phyloP scores from a whole-genome alignment of 768 basidiomycete genomes.

The Lactarius indigo region DNA sequence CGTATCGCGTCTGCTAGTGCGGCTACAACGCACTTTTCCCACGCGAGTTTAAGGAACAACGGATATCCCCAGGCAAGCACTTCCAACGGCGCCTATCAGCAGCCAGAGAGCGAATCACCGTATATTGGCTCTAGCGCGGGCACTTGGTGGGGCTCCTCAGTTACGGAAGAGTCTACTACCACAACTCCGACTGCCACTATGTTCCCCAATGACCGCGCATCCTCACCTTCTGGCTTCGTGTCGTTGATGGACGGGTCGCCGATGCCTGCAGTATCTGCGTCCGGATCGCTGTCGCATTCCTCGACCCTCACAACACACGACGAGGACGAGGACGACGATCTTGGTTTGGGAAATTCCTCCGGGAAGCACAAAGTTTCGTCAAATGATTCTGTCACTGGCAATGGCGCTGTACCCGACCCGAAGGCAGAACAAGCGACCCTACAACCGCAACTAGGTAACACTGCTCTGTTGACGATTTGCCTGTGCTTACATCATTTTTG shows the following conservation, averaged over 20 bases:
- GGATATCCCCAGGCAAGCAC: slow-evolving; percentile 24
- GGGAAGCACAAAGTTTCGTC: slow-evolving; percentile 36
- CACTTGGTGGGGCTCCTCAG: slow-evolving; percentile 62
- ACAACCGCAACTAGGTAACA: slow-evolving; percentile 35
- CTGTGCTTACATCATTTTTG: neutral
- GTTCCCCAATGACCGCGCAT: slow-evolving; percentile 49
- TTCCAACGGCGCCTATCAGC: slow-evolving; percentile 1
- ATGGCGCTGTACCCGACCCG: slow-evolving; percentile 24
- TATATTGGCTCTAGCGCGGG: slow-evolving; percentile 6
- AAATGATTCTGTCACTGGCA: slow-evolving; percentile 31
- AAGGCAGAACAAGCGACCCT: slow-evolving; percentile 21
- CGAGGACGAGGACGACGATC: slow-evolving; percentile 78
- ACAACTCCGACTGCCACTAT: slow-evolving; percentile 67
- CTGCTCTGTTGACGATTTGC: neutral
- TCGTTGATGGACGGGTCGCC: slow-evolving; percentile 73
- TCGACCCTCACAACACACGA: slow-evolving; percentile 28
- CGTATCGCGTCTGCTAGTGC: slow-evolving; percentile 53
- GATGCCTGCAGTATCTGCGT: slow-evolving; percentile 32
- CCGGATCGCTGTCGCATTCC: slow-evolving; percentile 21
- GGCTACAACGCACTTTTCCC: slow-evolving; percentile 48
- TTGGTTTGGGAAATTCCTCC: slow-evolving; percentile 83
- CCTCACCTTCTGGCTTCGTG: slow-evolving; percentile 46
- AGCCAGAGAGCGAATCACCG: neutral
- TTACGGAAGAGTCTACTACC: slow-evolving; percentile 36
- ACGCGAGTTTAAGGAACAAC: slow-evolving; percentile 35